Conservation (phyloP, 257 asterid species). For the Solanum neorickii region DNA sequence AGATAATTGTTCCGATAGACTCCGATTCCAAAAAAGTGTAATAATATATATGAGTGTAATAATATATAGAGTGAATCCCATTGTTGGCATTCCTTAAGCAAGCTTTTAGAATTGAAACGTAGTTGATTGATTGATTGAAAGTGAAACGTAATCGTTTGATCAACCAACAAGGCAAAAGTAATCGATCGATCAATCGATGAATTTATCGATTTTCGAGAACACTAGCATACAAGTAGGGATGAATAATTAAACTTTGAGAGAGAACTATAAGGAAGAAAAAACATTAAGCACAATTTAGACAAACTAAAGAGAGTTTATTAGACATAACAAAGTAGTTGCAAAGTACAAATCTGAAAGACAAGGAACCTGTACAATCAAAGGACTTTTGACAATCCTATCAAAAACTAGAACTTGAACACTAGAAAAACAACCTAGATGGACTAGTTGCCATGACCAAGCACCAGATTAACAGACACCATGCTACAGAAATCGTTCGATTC, state of each 20-base stretch:
- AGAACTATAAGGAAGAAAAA: not conserved
- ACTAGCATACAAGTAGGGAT: not conserved
- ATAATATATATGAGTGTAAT: not conserved
- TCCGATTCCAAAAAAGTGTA: not conserved
- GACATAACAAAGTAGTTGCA: constrained; percentile 9
- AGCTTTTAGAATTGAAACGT: not conserved
- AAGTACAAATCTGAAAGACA: constrained; percentile 17
- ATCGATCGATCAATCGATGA: not conserved
- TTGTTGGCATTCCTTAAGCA: not conserved
- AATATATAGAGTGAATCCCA: not conserved
- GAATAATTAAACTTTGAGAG: not conserved
- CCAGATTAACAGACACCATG: constrained; percentile 16
- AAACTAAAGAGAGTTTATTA: constrained; percentile 1
- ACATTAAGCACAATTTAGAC: not conserved
- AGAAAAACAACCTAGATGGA: constrained; percentile 6
- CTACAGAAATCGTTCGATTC: constrained; percentile 3
- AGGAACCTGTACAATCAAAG: constrained; percentile 20
- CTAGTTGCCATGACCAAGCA: constrained; percentile 37
- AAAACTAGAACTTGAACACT: constrained; percentile 27
- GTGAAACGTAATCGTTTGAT: not conserved
- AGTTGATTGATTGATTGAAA: not conserved
- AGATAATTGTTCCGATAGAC: not conserved
- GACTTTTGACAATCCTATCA: constrained; percentile 23
- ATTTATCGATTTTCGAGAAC: not conserved
- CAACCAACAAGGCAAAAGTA: not conserved